These are phyloP conservation scores for Pseudogymnoascus destructans DNA, from an alignment of 2,329 filamentous ascomycete genomes.

Conservation along the genomic window DNA sequence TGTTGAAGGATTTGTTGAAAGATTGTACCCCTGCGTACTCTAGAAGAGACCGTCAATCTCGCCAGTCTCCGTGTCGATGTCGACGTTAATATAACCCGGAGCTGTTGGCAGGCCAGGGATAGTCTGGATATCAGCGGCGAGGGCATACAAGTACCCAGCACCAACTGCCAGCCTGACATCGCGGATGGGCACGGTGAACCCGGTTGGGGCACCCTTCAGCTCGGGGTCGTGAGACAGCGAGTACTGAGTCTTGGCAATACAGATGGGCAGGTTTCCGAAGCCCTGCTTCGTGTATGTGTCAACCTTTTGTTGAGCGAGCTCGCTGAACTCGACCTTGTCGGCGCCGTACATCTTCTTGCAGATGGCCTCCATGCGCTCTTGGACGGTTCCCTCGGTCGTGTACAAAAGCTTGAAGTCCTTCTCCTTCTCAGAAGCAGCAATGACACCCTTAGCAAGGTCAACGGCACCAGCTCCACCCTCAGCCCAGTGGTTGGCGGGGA, in stretches of 20 bases:
- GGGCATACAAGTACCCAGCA: slow-evolving; percentile 83
- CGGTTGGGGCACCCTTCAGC: slow-evolving; percentile 86
- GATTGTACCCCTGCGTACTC: slow-evolving; percentile 8
- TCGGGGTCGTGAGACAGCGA: slow-evolving; percentile 85
- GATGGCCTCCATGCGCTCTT: slow-evolving; percentile 84
- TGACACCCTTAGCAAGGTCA: slow-evolving; percentile 76
- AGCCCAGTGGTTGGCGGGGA: slow-evolving; percentile 92
- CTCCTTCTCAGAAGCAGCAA: slow-evolving; percentile 67
- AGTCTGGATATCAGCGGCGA: slow-evolving; percentile 95
- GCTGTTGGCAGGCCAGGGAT: slow-evolving; percentile 92
- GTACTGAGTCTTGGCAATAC: slow-evolving; percentile 97
- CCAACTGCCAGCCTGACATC: slow-evolving; percentile 91
- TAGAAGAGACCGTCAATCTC: slow-evolving; percentile 87
- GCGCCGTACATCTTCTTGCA: slow-evolving; percentile 92
- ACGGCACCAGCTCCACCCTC: slow-evolving; percentile 84
- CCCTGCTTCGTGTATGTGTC: slow-evolving; percentile 89
- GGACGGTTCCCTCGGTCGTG: slow-evolving; percentile 60
- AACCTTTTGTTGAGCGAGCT: slow-evolving; percentile 89
- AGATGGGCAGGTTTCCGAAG: slow-evolving; percentile 85
- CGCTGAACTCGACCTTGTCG: slow-evolving; percentile 77
- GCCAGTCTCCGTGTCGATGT: slow-evolving; percentile 69
- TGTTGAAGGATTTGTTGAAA: slow-evolving; percentile 8
- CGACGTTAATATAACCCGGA: slow-evolving; percentile 89
- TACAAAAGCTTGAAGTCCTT: slow-evolving; percentile 87
- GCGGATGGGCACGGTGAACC: slow-evolving; percentile 87